Evolutionary conservation across 257 asterid genomes (phyloP).

Genomic region (Ilex asprella): DNA sequence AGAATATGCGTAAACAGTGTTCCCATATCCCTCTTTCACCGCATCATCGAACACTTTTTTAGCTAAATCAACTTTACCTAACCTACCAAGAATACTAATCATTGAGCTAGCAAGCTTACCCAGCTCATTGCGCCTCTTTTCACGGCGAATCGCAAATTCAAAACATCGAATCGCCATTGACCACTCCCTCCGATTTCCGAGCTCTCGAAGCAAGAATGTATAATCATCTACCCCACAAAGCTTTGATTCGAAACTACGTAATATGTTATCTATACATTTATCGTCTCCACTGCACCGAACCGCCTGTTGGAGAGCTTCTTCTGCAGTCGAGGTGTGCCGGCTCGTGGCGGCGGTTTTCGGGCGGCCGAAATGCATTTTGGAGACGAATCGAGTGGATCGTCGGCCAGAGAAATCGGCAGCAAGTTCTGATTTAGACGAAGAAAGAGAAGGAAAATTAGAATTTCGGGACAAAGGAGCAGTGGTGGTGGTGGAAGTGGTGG

Average conservation of each 20-base stretch:
- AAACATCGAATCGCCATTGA: slow-evolving; percentile 61
- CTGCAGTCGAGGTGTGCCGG: slow-evolving; percentile 74
- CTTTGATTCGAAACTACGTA: slow-evolving; percentile 42
- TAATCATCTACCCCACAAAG: slow-evolving; percentile 70
- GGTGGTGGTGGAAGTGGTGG: slow-evolving; percentile 16
- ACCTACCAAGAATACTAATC: slow-evolving; percentile 87
- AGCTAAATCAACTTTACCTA: slow-evolving; percentile 82
- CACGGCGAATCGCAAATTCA: slow-evolving; percentile 60
- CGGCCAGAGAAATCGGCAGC: slow-evolving; percentile 71
- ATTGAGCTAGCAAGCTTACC: slow-evolving; percentile 84
- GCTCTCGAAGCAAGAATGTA: slow-evolving; percentile 63
- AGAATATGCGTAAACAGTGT: slow-evolving; percentile 80
- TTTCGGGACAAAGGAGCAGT: slow-evolving; percentile 10
- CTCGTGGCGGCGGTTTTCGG: slow-evolving; percentile 43
- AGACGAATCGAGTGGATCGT: slow-evolving; percentile 79
- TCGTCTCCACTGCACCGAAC: slow-evolving; percentile 29
- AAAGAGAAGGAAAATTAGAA: slow-evolving; percentile 35
- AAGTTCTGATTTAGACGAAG: slow-evolving; percentile 26
- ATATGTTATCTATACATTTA: slow-evolving; percentile 25
- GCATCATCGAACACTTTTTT: slow-evolving; percentile 58
- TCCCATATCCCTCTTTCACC: slow-evolving; percentile 68
- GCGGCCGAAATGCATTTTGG: slow-evolving; percentile 86
- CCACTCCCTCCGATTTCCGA: slow-evolving; percentile 83
- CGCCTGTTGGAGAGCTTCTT: slow-evolving; percentile 51
- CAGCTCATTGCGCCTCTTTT: slow-evolving; percentile 48